These are phyloP conservation scores for Aspergillus pseudoviridinutans DNA, from an alignment of 2,329 filamentous ascomycete species.

Conservation along the genomic window DNA sequence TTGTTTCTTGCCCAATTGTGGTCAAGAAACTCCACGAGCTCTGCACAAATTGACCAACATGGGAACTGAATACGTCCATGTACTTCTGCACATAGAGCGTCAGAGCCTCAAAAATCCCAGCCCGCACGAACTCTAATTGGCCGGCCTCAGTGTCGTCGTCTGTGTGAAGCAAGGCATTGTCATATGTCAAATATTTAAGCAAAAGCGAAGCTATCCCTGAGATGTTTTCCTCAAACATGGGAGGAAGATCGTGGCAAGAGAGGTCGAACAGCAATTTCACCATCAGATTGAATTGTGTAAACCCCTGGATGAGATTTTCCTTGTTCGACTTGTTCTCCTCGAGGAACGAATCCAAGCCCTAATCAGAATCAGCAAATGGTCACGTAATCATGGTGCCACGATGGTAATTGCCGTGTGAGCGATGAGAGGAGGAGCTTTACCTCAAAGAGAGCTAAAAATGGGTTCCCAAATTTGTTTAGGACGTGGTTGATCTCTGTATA, in stretches of 20 bases:
- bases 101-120: constrained; percentile 86
- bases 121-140: constrained; percentile 79
- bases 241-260: constrained; percentile 93
- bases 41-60: constrained; percentile 78
- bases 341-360: constrained; percentile 55
- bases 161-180: constrained; percentile 76
- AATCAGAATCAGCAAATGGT: constrained; percentile 11
- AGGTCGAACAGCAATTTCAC: constrained; percentile 94
- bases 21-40: constrained; percentile 91
- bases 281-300: constrained; percentile 80
- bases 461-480: constrained; percentile 73
- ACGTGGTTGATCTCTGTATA: constrained; percentile 98
- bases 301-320: constrained; percentile 68
- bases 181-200: constrained; percentile 89
- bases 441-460: constrained; percentile 76
- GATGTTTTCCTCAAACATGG: constrained; percentile 89
- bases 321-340: constrained; percentile 72
- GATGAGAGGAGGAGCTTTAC: constrained; percentile 43
- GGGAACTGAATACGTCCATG: constrained; percentile 82
- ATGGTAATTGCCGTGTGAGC: background rate
- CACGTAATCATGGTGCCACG: background rate
- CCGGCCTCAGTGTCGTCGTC: constrained; percentile 89
- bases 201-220: constrained; percentile 70
- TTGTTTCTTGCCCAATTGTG: constrained; percentile 77
- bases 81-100: constrained; percentile 92